These are phyloP conservation scores for Hypoxylon fuscum DNA, from an alignment of 495 filamentous ascomycete genomes.

Conservation along the genomic window DNA sequence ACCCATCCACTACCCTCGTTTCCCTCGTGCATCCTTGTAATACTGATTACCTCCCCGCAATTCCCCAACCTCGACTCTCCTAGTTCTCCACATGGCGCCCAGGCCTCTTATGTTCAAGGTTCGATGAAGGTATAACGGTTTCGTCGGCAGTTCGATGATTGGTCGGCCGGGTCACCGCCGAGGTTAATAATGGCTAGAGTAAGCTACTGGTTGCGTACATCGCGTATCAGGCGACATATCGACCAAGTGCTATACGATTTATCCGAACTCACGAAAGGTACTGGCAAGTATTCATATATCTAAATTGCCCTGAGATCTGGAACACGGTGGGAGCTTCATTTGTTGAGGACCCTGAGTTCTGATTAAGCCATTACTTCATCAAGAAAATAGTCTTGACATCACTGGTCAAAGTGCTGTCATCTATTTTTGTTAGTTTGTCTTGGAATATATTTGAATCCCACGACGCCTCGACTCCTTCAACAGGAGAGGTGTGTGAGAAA, in stretches of 20 bases:
- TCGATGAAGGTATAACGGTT: slow-evolving; percentile 22
- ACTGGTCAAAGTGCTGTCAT: slow-evolving; percentile 17
- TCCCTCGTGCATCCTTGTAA: slow-evolving; percentile 13
- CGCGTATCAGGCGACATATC: slow-evolving; percentile 20
- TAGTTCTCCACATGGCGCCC: slow-evolving; percentile 28
- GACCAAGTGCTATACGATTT: slow-evolving; percentile 19
- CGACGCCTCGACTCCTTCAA: slow-evolving; percentile 45
- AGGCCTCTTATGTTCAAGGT: slow-evolving; percentile 24
- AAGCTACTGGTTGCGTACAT: slow-evolving; percentile 19
- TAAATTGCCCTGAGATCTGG: slow-evolving; percentile 43
- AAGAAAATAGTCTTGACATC: slow-evolving; percentile 17
- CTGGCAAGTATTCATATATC: slow-evolving; percentile 39
- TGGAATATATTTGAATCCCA: slow-evolving; percentile 29
- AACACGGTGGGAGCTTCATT: slow-evolving; percentile 18
- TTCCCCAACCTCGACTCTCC: slow-evolving; percentile 21
- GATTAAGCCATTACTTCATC: slow-evolving; percentile 32
- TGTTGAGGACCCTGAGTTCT: slow-evolving; percentile 19
- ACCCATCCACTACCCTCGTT: slow-evolving; percentile 5
- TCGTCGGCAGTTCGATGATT: slow-evolving; percentile 46
- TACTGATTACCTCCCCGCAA: slow-evolving; percentile 33
- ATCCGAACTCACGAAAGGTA: slow-evolving; percentile 35
- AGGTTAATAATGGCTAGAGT: slow-evolving; percentile 37
- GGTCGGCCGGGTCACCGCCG: slow-evolving; percentile 19
- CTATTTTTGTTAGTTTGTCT: slow-evolving; percentile 16
- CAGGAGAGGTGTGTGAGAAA: slow-evolving; percentile 36